Base-by-base conservation (phyloP, 108 stramenopile genomes). In the Cyclotella atomus region DNA sequence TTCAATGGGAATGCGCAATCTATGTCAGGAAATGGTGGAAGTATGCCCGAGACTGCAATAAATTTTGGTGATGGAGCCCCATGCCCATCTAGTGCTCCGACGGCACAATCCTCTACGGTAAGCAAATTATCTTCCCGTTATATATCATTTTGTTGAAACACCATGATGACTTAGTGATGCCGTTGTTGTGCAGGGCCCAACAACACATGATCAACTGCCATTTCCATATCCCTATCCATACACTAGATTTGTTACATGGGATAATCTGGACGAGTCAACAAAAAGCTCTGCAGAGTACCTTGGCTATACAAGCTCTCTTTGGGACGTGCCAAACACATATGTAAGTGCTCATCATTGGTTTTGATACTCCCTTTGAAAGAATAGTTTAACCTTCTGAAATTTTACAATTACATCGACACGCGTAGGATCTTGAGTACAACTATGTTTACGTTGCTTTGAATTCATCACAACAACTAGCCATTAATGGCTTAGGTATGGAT, bases 171-270 rank as follows among this genome's bases (percentile, higher is more conserved):
- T n/a, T n/a, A n/a, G n/a, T n/a, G n/a, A n/a, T n/a, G n/a, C n/a
- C 17, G 6, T 25, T 27, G 3, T 19, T 24, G 10, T 41, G 24
- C 9, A 61, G 60, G 10, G 20, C 0, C 36, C 60, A 9, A 61
- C 60, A 24, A 61, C 36, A 7, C 27, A 20, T 24, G 34, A 61
- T 20, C 7, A 61, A 61, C 23, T 61, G 3, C 60, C 60, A 1
- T 61, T 61, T 24, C 60, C 60, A 41, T 61, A 61, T 20, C 4
- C 60, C 1, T 61, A 24, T 24, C 60, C 60, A 24, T 61, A 61
- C 20, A 0, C 2, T 21, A 21, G 60, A 21, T 61, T 61, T 29
- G 41, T 21, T 21, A 7, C 35, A 61, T 61, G 60, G 60, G 38
- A 61, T 24, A 25, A 30, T 6, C 20, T 61, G 15, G 23, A 21